These are phyloP conservation scores for Candida railenensis DNA, from an alignment of 805 yeast species.

Conservation along the genomic window DNA sequence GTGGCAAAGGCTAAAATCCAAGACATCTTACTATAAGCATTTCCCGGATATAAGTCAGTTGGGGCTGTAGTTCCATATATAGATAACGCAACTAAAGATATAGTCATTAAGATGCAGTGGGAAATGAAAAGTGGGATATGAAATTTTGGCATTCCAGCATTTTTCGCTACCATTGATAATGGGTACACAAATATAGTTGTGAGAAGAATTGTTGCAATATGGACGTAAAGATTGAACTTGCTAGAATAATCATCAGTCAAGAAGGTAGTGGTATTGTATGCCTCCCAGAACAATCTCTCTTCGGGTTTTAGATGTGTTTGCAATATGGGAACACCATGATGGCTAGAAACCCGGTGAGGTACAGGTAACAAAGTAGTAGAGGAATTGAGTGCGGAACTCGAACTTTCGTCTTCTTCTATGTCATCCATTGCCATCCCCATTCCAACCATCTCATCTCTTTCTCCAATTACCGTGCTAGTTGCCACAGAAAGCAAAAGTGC, in stretches of 20 bases:
- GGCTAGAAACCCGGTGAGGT: slow-evolving; percentile 38
- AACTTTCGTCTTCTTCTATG: slow-evolving; percentile 9
- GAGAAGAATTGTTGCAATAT: slow-evolving; percentile 43
- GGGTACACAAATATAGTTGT: slow-evolving; percentile 66
- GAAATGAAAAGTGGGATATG: slow-evolving; percentile 49
- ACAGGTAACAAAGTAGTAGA: slow-evolving; percentile 18
- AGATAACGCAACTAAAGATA: slow-evolving; percentile 47
- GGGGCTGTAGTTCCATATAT: slow-evolving; percentile 61
- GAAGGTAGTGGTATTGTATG: slow-evolving; percentile 74
- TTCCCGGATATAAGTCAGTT: slow-evolving; percentile 64
- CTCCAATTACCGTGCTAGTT: not conserved
- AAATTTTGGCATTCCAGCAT: slow-evolving; percentile 56
- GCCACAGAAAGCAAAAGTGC: not conserved
- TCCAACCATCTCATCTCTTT: slow-evolving; percentile 10
- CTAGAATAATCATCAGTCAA: slow-evolving; percentile 54
- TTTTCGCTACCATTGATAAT: slow-evolving; percentile 60
- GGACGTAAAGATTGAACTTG: slow-evolving; percentile 53
- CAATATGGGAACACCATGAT: slow-evolving; percentile 76
- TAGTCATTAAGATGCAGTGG: slow-evolving; percentile 45
- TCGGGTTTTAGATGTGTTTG: slow-evolving; percentile 65
- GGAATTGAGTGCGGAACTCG: slow-evolving; percentile 6
- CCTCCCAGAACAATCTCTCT: slow-evolving; percentile 75
- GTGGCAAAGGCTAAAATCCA: slow-evolving; percentile 55
- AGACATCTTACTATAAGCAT: slow-evolving; percentile 69
- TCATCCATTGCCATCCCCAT: slow-evolving; percentile 22